These are phyloP conservation scores for Exophiala alcalophila DNA, from an alignment of 2,329 filamentous ascomycete species.

Conservation along the genomic window DNA sequence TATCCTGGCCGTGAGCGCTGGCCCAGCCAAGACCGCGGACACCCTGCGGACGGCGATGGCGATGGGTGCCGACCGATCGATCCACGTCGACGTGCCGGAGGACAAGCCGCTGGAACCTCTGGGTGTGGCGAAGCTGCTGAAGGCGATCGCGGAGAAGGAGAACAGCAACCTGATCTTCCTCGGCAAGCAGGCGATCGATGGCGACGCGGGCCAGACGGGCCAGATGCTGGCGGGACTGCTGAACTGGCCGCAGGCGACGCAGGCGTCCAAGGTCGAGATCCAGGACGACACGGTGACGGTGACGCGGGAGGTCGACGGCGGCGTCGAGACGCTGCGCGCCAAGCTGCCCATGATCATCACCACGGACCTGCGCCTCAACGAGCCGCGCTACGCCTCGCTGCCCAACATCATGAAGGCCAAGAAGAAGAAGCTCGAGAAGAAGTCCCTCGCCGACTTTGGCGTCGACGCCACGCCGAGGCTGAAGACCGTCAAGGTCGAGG, in stretches of 20 bases:
- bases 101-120: conserved; percentile 75
- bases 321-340: conserved; percentile 81
- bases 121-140: conserved; percentile 85
- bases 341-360: conserved; percentile 92
- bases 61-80: conserved; percentile 90
- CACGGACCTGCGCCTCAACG: conserved; percentile 89
- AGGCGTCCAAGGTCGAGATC: conserved; percentile 81
- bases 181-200: conserved; percentile 98
- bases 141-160: conserved; percentile 75
- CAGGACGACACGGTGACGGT: conserved; percentile 68
- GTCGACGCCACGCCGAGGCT: conserved; percentile 71
- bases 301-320: conserved; percentile 90
- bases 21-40: conserved; percentile 82
- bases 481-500: conserved; percentile 86
- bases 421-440: conserved; percentile 98
- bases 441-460: conserved; percentile 77
- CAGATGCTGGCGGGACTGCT: conserved; percentile 95
- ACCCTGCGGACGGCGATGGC: conserved; percentile 95
- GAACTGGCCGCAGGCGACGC: conserved; percentile 91
- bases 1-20: conserved; percentile 85
- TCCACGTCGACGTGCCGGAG: conserved; percentile 80
- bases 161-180: conserved; percentile 88
- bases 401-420: conserved; percentile 99
- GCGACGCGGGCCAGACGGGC: conserved; percentile 91
- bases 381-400: conserved; percentile 90